Percentiles rank a stretch among this genome's conserved stretches.
These are phyloP conservation scores for Fusarium cyanostomum DNA, from an alignment of 2,329 filamentous ascomycete genomes.

Conservation along the genomic window DNA sequence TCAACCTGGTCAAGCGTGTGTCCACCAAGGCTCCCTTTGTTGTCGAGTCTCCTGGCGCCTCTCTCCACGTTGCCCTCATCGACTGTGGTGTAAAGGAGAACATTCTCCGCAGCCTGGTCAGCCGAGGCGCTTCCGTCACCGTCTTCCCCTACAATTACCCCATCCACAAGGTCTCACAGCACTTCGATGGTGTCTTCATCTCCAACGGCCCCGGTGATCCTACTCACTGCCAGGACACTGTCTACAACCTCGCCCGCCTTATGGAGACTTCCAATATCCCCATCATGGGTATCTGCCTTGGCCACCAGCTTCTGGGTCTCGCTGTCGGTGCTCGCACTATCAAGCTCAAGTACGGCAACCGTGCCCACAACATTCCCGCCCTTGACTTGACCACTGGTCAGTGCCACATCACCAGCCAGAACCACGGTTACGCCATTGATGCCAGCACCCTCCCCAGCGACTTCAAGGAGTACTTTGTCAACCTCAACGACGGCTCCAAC, in stretches of 20 bases:
- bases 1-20: slow-evolving; percentile 95
- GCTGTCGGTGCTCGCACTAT: slow-evolving; percentile 88
- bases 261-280: slow-evolving; percentile 93
- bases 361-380: slow-evolving; percentile 97
- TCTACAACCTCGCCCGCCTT: slow-evolving; percentile 88
- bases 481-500: slow-evolving; percentile 97
- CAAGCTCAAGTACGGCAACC: slow-evolving; percentile 99
- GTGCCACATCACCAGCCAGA: slow-evolving; percentile 98
- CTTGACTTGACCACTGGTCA: slow-evolving; percentile 93
- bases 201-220: slow-evolving; percentile 98
- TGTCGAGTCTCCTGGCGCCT: slow-evolving; percentile 82
- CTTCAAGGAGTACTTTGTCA: slow-evolving; percentile 98
- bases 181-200: slow-evolving; percentile 99
- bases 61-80: slow-evolving; percentile 91
- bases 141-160: slow-evolving; percentile 97
- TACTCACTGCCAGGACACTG: slow-evolving; percentile 93
- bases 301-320: slow-evolving; percentile 93
- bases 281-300: slow-evolving; percentile 97
- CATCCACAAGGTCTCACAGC: slow-evolving; percentile 96
- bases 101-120: slow-evolving; percentile 93
- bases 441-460: slow-evolving; percentile 81
- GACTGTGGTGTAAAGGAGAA: slow-evolving; percentile 99
- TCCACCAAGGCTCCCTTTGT: slow-evolving; percentile 99
- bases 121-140: slow-evolving; percentile 89
- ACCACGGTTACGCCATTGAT: slow-evolving; percentile 97